A percentile compares a stretch with the other conserved stretches of the same genome.
These are phyloP conservation scores for Fusarium tupiense DNA, from an alignment of 2,329 filamentous ascomycete genomes.

Conservation along the genomic window DNA sequence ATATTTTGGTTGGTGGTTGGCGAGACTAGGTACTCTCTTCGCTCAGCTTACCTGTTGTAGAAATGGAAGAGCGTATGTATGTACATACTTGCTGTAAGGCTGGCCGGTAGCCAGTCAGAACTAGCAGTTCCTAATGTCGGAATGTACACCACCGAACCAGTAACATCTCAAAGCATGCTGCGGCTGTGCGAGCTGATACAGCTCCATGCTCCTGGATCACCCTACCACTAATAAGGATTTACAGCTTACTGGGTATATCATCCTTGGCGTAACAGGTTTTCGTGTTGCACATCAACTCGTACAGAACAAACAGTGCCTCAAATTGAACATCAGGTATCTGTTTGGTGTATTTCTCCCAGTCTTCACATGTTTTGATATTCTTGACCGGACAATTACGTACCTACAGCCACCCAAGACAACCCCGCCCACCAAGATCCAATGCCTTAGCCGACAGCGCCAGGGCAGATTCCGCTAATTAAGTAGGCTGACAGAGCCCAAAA, in stretches of 20 bases:
- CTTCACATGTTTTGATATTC: neutral
- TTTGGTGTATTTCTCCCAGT: neutral
- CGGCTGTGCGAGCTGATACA: slow-evolving; percentile 13
- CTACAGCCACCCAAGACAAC: neutral
- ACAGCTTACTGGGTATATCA: neutral
- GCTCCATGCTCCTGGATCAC: slow-evolving; percentile 3
- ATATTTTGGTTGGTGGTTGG: slow-evolving; percentile 3
- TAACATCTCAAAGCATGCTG: neutral
- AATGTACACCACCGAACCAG: neutral
- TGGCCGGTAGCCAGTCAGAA: neutral
- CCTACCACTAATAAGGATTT: neutral
- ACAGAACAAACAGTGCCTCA: neutral
- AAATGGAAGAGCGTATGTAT: neutral
- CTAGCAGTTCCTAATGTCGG: neutral
- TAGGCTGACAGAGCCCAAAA: slow-evolving; percentile 15
- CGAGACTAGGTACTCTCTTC: neutral
- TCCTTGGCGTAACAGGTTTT: neutral
- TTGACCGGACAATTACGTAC: neutral
- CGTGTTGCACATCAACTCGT: neutral
- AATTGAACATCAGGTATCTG: neutral
- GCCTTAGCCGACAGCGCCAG: neutral
- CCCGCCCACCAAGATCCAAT: neutral
- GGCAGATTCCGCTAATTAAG: neutral
- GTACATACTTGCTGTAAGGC: neutral
- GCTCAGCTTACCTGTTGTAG: slow-evolving; percentile 12